These are phyloP conservation scores for Ogataea pilisensis DNA, from an alignment of 805 yeast genomes.

Conservation along the genomic window DNA sequence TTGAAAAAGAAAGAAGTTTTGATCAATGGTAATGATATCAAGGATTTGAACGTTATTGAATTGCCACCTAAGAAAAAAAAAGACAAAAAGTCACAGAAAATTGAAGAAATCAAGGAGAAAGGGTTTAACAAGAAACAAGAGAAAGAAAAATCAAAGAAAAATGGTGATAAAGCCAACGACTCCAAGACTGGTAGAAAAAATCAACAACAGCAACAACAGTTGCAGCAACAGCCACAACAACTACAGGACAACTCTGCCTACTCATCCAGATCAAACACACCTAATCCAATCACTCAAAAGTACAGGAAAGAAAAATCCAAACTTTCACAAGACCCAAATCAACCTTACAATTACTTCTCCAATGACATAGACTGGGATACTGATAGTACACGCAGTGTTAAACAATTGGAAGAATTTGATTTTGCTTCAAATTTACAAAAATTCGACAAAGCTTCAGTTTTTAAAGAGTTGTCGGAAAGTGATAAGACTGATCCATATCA, in stretches of 20 bases:
- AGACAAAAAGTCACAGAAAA: slow-evolving; percentile 15
- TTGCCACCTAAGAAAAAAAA: slow-evolving; percentile 38
- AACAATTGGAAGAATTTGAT: slow-evolving; percentile 66
- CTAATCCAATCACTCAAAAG: slow-evolving; percentile 12
- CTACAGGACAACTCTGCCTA: not conserved
- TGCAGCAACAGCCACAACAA: not conserved
- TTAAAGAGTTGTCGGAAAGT: slow-evolving; percentile 64
- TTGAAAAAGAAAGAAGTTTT: slow-evolving; percentile 16
- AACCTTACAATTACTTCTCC: slow-evolving; percentile 18
- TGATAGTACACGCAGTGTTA: slow-evolving; percentile 45
- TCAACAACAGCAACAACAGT: slow-evolving; percentile 3
- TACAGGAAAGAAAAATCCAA: slow-evolving; percentile 15
- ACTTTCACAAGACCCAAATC: slow-evolving; percentile 14
- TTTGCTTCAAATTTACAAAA: slow-evolving; percentile 75
- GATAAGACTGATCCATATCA: slow-evolving; percentile 59
- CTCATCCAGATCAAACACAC: slow-evolving; percentile 9
- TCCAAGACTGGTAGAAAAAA: not conserved
- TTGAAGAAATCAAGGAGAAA: not conserved
- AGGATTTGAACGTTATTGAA: slow-evolving; percentile 53
- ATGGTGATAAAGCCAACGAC: slow-evolving; percentile 1
- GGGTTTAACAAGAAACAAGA: not conserved
- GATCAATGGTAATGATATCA: slow-evolving; percentile 37
- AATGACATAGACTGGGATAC: slow-evolving; percentile 43
- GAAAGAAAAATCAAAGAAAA: slow-evolving; percentile 5
- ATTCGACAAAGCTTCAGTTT: slow-evolving; percentile 77